phyloP scores from a whole-genome alignment of 1,284 basidiomycete genomes.

The Sparassis latifolia region DNA sequence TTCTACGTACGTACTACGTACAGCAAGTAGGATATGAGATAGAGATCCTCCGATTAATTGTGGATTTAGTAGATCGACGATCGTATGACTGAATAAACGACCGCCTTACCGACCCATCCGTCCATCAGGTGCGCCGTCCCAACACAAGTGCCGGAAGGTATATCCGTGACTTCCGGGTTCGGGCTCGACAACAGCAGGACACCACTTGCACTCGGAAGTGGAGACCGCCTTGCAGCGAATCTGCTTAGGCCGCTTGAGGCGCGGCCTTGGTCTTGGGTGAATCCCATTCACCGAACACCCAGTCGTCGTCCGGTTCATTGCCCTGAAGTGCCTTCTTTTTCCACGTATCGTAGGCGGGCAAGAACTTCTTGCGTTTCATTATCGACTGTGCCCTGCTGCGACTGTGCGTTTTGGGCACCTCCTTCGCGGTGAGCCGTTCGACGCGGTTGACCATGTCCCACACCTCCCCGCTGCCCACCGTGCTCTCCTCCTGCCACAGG shows the following conservation, averaged over 20 bases:
- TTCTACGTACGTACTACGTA: too few relatives aligned
- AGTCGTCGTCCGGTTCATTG: slow-evolving; percentile 9
- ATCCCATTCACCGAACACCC: slow-evolving; percentile 19
- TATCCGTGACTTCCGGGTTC: too few relatives aligned
- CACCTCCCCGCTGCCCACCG: slow-evolving; percentile 36
- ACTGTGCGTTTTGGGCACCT: background rate
- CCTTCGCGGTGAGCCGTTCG: slow-evolving; percentile 27
- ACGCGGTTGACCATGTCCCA: slow-evolving; percentile 32
- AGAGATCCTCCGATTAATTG: too few relatives aligned
- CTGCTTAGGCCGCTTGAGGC: background rate
- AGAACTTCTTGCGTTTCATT: slow-evolving; percentile 11
- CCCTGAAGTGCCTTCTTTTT: slow-evolving; percentile 14
- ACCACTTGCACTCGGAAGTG: too few relatives aligned
- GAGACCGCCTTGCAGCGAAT: background rate
- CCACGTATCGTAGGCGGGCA: slow-evolving; percentile 17
- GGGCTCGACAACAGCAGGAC: too few relatives aligned
- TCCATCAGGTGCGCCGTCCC: too few relatives aligned
- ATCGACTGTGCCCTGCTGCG: background rate
- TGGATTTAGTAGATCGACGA: too few relatives aligned
- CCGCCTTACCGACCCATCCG: too few relatives aligned
- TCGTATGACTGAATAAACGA: too few relatives aligned
- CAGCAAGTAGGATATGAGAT: too few relatives aligned
- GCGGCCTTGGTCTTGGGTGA: background rate
- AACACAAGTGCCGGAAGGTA: too few relatives aligned
- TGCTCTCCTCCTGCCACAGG: slow-evolving; percentile 42